Percentiles rank a stretch among this genome's conserved stretches.
These are phyloP conservation scores for Paraleonurus japonicus DNA, from an alignment of 257 asterid species.

Conservation along the genomic window DNA sequence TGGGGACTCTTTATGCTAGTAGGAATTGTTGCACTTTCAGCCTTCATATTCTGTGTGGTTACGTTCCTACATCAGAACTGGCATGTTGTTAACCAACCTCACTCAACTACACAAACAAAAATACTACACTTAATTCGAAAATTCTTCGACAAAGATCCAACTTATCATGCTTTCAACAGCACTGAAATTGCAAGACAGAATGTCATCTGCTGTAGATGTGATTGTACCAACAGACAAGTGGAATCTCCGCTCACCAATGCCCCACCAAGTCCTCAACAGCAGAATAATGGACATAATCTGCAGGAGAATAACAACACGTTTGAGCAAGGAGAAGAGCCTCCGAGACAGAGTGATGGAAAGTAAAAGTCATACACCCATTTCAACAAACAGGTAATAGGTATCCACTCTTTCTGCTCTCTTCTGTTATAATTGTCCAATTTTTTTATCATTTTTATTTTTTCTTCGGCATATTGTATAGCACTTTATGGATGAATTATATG, in stretches of 20 bases:
- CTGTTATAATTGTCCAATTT: too few relatives aligned
- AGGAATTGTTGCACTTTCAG: constrained; percentile 26
- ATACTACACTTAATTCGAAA: constrained; percentile 3
- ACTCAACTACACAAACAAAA: constrained; percentile 24
- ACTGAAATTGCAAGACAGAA: too few relatives aligned
- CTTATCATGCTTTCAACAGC: not conserved
- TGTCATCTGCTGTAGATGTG: not conserved
- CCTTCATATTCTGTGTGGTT: constrained; percentile 21
- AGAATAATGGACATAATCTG: not conserved
- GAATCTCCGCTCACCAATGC: not conserved
- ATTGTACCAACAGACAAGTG: not conserved
- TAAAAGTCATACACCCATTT: too few relatives aligned
- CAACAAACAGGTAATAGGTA: too few relatives aligned
- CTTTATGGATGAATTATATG: too few relatives aligned
- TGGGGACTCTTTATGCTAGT: constrained; percentile 47
- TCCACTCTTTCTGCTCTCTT: too few relatives aligned
- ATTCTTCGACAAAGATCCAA: constrained; percentile 22
- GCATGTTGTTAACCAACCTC: not conserved
- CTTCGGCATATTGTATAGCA: too few relatives aligned
- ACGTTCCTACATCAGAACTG: constrained; percentile 33
- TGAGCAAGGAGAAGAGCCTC: not conserved
- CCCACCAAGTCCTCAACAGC: not conserved
- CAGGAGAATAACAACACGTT: not conserved
- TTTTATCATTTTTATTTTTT: too few relatives aligned
- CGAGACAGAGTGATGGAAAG: not conserved